These are phyloP conservation scores for Colletotrichum plurivorum DNA, from an alignment of 2,329 filamentous ascomycete genomes.

Conservation along the genomic window DNA sequence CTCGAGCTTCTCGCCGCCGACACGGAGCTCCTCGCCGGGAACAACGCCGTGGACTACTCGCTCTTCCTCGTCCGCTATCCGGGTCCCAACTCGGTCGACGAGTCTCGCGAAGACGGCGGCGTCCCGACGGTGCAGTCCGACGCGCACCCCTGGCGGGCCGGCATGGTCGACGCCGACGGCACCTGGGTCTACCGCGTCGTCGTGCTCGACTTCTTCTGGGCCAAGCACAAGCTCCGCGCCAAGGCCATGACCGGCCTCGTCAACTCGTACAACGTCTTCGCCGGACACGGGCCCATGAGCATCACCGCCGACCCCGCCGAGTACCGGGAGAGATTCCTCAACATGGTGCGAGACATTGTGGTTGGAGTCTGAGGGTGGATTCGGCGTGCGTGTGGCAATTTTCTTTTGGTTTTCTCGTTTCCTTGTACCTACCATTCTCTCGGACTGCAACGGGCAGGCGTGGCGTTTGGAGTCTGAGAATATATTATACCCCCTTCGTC, in stretches of 20 bases:
- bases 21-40: slow-evolving; percentile 72
- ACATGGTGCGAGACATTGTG: slow-evolving; percentile 62
- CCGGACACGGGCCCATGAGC: slow-evolving; percentile 78
- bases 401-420: neutral
- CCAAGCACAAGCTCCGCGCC: slow-evolving; percentile 78
- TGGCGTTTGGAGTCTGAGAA: no score
- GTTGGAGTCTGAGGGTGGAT: slow-evolving; percentile 49
- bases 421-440: neutral
- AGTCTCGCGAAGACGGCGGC: slow-evolving; percentile 1
- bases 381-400: no score
- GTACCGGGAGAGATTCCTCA: slow-evolving; percentile 70
- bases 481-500: no score
- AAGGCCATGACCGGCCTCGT: slow-evolving; percentile 77
- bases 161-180: slow-evolving; percentile 72
- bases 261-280: slow-evolving; percentile 73
- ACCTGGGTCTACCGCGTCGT: slow-evolving; percentile 78
- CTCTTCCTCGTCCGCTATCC: slow-evolving; percentile 75
- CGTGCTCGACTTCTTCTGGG: slow-evolving; percentile 84
- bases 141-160: slow-evolving; percentile 69
- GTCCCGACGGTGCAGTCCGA: slow-evolving; percentile 57
- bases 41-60: slow-evolving; percentile 82
- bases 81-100: slow-evolving; percentile 34
- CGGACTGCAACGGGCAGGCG: no score
- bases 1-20: slow-evolving; percentile 70
- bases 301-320: slow-evolving; percentile 79